Percentiles rank a stretch among this genome's conserved stretches.
Conservation (phyloP, 1,284 basidiomycete species). For the Sporisorium reilianum region DNA sequence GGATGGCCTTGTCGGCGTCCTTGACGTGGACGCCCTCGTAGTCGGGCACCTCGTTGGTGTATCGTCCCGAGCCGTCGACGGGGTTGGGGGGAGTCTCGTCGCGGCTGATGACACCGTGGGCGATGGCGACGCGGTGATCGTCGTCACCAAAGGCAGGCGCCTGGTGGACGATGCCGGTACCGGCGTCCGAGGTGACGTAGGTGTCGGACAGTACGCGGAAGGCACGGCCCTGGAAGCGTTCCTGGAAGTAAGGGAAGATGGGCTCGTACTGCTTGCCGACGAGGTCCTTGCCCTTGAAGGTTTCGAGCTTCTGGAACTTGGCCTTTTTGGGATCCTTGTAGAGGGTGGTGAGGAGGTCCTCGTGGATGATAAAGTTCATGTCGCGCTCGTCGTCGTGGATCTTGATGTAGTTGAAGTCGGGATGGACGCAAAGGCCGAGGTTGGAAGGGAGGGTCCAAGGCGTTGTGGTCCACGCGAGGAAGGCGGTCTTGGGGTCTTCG, state of each 20-base stretch:
- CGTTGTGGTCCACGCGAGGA: slow-evolving; percentile 98
- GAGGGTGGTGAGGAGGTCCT: slow-evolving; percentile 85
- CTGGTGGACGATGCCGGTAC: slow-evolving; percentile 99
- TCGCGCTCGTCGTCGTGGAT: slow-evolving; percentile 91
- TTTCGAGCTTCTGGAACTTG: slow-evolving; percentile 87
- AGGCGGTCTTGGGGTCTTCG: slow-evolving; percentile 88
- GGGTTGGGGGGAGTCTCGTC: slow-evolving; percentile 97
- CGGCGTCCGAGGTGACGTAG: slow-evolving; percentile 92
- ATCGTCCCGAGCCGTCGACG: slow-evolving; percentile 87
- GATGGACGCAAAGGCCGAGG: slow-evolving; percentile 93
- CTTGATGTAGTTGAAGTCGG: slow-evolving; percentile 95
- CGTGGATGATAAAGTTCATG: slow-evolving; percentile 92
- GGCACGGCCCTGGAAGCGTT: slow-evolving; percentile 90
- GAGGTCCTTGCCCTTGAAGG: slow-evolving; percentile 90
- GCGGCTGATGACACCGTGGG: slow-evolving; percentile 81
- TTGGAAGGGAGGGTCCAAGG: slow-evolving; percentile 99
- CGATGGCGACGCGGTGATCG: slow-evolving; percentile 92
- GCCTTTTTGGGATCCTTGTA: slow-evolving; percentile 99
- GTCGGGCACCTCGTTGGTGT: slow-evolving; percentile 89
- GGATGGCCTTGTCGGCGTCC: slow-evolving; percentile 93
- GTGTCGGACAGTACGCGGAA: slow-evolving; percentile 90
- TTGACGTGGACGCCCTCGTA: slow-evolving; percentile 93
- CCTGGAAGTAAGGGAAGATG: slow-evolving; percentile 94
- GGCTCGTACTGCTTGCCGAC: slow-evolving; percentile 97
- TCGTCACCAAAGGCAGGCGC: slow-evolving; percentile 99